Base-by-base conservation (phyloP, 768 basidiomycete genomes). In the Lactarius pseudohatsudake region DNA sequence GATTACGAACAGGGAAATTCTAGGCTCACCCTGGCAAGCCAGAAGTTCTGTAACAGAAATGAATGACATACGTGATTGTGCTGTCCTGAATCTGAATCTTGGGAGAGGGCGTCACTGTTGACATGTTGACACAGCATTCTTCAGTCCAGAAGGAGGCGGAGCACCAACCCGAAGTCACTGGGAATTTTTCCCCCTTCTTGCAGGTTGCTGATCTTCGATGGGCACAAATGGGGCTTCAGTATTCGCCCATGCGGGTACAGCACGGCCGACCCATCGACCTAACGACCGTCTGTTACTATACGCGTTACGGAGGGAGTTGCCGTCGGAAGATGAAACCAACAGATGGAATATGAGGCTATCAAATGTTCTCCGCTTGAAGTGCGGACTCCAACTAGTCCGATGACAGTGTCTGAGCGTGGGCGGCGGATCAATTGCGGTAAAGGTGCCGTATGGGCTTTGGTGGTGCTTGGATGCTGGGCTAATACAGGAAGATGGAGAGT, bases 291-390 rank as follows among this genome's bases (percentile, higher is more conserved):
- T 4, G 20, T 15, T 40, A 38, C 36, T 4, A 20, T 45, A 45
- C n/a, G 11, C 15, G 13, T 15, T 38, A 38, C 9, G 32, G 30
- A 4, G 32, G 59, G 45, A 22, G 30, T 28, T 54, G 50, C 61
- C 50, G 50, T 40, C 50, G 50, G 28, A 62, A 28, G 28, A 61
- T 32, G 60, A 61, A 61, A 61, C 20, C 18, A n/a, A 56, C 18
- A n/a, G 26, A n/a, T 13, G 50, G n/a, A 26, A 53, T 10, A 53
- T 53, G 50, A 22, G 50, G 22, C 7, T 54, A 54, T 54, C 53
- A 26, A n/a, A 54, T 13, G 15, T 26, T 28, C 53, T 54, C 26
- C 53, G 26, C 53, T 30, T 32, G 16, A 20, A 32, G 54, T 55
- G 30, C 28, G 30, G 16, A 55, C 16, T 13, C 50, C 20, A n/a